These are phyloP conservation scores for Helichrysum umbraculigerum DNA, from an alignment of 129 eudicot genomes.

Conservation along the genomic window DNA sequence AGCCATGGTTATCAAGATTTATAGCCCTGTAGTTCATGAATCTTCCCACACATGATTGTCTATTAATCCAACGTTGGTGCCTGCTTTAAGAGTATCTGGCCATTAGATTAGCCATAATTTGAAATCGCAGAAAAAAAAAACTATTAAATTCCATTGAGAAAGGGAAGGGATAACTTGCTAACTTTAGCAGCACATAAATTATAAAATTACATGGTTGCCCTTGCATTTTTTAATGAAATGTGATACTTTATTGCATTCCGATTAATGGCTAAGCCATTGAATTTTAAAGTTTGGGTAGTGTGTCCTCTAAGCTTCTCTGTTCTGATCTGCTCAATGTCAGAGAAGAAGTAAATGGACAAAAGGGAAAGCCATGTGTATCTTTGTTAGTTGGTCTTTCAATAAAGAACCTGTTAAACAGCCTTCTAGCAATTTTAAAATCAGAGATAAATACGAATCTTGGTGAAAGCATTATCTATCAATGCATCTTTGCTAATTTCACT, in stretches of 20 bases:
- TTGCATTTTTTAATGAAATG: neutral
- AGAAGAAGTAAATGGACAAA: conserved; percentile 1
- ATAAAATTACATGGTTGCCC: neutral
- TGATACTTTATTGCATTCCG: neutral
- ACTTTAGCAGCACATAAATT: neutral
- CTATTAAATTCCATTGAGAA: neutral
- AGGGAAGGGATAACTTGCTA: neutral
- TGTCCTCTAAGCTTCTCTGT: neutral
- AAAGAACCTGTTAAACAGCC: neutral
- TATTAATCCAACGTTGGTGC: neutral
- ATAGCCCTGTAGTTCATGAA: neutral
- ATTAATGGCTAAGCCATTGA: neutral
- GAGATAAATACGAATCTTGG: too few species aligned
- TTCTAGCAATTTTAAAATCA: too few species aligned
- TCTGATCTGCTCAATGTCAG: neutral
- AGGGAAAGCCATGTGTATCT: neutral
- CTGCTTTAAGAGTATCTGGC: neutral
- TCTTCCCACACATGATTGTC: neutral
- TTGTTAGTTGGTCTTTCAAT: neutral
- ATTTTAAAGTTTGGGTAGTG: neutral
- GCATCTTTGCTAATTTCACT: too few species aligned
- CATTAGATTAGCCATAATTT: neutral
- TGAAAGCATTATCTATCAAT: too few species aligned
- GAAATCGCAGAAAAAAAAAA: neutral
- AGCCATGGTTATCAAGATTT: neutral